These are phyloP conservation scores for Tetrapisispora nanseiensis DNA, from an alignment of 805 yeast species.

Conservation along the genomic window DNA sequence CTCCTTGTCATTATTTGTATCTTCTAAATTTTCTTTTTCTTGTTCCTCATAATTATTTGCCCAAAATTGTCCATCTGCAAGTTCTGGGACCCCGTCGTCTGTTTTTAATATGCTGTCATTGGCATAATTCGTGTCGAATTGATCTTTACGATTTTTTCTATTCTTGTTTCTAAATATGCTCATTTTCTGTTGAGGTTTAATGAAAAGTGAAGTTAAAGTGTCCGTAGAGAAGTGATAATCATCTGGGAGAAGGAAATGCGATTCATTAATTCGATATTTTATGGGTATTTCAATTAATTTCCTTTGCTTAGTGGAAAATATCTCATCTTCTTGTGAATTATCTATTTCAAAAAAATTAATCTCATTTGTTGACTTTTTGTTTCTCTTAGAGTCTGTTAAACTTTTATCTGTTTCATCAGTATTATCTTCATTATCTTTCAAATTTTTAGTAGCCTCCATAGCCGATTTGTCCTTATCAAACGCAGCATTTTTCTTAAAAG, in stretches of 20 bases:
- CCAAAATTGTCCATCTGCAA: slow-evolving; percentile 63
- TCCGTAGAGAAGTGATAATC: slow-evolving; percentile 66
- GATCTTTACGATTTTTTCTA: slow-evolving; percentile 3
- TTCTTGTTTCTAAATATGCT: slow-evolving; percentile 22
- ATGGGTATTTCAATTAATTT: slow-evolving; percentile 34
- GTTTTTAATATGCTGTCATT: neutral
- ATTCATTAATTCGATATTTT: slow-evolving; percentile 32
- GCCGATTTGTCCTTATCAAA: slow-evolving; percentile 1
- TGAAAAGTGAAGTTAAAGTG: slow-evolving; percentile 53
- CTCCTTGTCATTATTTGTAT: slow-evolving; percentile 17
- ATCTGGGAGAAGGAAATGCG: slow-evolving; percentile 52
- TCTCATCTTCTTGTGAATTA: slow-evolving; percentile 30
- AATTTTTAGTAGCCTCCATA: neutral
- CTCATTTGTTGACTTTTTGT: slow-evolving; percentile 29
- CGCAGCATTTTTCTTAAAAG: slow-evolving; percentile 35
- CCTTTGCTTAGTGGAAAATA: slow-evolving; percentile 33
- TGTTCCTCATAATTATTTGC: slow-evolving; percentile 47
- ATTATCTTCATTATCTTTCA: neutral
- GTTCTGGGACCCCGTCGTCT: slow-evolving; percentile 23
- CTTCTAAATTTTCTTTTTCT: slow-evolving; percentile 27
- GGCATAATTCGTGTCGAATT: neutral
- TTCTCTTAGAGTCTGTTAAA: slow-evolving; percentile 11
- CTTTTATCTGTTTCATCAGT: neutral
- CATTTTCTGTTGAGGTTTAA: slow-evolving; percentile 50
- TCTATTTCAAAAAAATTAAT: slow-evolving; percentile 38